These are phyloP conservation scores for Diaporthe amygdali DNA, from an alignment of 2,329 filamentous ascomycete genomes.

Conservation along the genomic window DNA sequence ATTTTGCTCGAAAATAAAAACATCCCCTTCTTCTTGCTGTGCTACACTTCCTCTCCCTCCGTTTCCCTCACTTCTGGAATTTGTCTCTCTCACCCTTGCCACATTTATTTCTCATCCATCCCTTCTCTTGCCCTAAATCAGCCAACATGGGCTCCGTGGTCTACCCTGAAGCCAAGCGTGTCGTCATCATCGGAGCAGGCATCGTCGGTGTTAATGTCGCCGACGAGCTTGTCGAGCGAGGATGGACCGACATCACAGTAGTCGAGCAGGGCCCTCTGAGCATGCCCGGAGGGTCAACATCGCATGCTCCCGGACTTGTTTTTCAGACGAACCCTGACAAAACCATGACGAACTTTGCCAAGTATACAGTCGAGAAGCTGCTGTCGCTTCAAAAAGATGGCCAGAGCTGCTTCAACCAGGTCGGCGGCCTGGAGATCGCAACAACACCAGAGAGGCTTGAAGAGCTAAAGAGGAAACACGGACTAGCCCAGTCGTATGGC, in stretches of 20 bases:
- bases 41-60: too few species aligned
- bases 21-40: not conserved
- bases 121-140: not conserved
- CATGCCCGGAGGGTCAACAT: constrained; percentile 70
- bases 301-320: constrained; percentile 68
- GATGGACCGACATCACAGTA: constrained; percentile 69
- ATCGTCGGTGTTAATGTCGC: constrained; percentile 69
- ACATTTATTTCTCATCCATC: not conserved
- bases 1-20: not conserved
- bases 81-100: too few species aligned
- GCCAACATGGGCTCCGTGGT: constrained; percentile 12
- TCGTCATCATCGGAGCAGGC: constrained; percentile 67
- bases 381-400: constrained; percentile 54
- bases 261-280: constrained; percentile 67
- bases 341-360: constrained; percentile 62
- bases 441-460: constrained; percentile 63
- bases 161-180: constrained; percentile 34
- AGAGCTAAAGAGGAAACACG: constrained; percentile 67
- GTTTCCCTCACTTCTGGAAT: not conserved
- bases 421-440: constrained; percentile 67
- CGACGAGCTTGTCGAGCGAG: constrained; percentile 65
- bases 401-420: constrained; percentile 63
- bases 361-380: constrained; percentile 67
- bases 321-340: constrained; percentile 66
- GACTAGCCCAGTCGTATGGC: constrained; percentile 66